phyloP scores from a whole-genome alignment of 805 yeast species.

The Hanseniaspora taiwanica region DNA sequence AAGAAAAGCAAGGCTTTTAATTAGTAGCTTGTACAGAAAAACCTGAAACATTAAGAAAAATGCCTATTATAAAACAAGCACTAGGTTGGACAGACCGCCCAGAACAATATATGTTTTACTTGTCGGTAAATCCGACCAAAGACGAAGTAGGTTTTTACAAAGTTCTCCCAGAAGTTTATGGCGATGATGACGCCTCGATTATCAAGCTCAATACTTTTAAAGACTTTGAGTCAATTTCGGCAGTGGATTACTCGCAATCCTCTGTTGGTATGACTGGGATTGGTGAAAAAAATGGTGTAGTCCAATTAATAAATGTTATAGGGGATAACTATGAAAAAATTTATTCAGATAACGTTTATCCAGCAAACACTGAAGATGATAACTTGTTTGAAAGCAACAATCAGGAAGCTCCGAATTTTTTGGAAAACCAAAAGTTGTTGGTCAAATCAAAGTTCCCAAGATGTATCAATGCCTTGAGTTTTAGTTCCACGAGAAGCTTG shows the following conservation, averaged over 20 bases:
- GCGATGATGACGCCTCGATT: slow-evolving; percentile 41
- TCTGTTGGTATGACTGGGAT: slow-evolving; percentile 52
- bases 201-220: slow-evolving; percentile 37
- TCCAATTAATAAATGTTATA: slow-evolving; percentile 48
- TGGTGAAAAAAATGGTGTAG: slow-evolving; percentile 61
- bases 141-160: slow-evolving; percentile 64
- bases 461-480: slow-evolving; percentile 63
- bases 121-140: slow-evolving; percentile 64
- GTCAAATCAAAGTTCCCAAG: slow-evolving; percentile 53
- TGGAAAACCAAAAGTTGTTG: slow-evolving; percentile 14
- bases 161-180: slow-evolving; percentile 31
- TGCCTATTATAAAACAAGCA: slow-evolving; percentile 12
- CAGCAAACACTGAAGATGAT: slow-evolving; percentile 9
- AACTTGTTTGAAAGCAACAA: slow-evolving; percentile 10
- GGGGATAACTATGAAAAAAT: not conserved
- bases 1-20: not conserved
- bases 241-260: slow-evolving; percentile 46
- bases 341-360: not conserved
- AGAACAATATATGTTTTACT: slow-evolving; percentile 19
- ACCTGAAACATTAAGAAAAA: no score
- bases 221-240: slow-evolving; percentile 58
- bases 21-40: no score
- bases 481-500: slow-evolving; percentile 42
- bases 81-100: slow-evolving; percentile 13
- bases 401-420: not conserved